phyloP scores from a whole-genome alignment of 345 rosid species.

The Melaleuca alternifolia region DNA sequence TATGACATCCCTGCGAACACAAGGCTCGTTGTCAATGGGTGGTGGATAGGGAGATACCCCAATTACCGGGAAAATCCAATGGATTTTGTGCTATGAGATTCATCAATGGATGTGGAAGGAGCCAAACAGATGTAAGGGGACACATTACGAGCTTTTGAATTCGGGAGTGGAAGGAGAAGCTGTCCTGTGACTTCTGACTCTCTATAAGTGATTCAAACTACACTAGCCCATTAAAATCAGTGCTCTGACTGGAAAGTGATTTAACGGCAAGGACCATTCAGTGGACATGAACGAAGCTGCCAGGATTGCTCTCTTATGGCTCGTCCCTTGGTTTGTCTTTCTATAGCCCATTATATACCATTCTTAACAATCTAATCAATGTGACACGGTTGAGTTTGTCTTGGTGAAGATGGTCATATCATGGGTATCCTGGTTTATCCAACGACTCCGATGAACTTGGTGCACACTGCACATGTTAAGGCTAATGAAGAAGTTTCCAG shows the following conservation, averaged over 20 bases:
- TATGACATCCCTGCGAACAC: background rate
- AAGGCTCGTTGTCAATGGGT: background rate
- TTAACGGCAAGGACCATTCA: background rate
- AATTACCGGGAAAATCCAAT: background rate
- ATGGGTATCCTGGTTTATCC: background rate
- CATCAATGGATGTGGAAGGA: background rate
- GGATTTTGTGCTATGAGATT: background rate
- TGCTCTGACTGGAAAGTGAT: background rate
- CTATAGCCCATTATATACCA: background rate
- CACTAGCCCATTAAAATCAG: background rate
- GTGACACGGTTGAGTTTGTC: background rate
- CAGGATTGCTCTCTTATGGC: background rate
- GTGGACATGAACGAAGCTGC: background rate
- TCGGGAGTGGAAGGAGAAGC: conserved; percentile 1
- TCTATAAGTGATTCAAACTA: background rate
- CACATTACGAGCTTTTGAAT: background rate
- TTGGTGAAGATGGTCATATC: background rate
- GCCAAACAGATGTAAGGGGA: background rate
- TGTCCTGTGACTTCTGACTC: conserved; percentile 2
- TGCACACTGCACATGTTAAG: background rate
- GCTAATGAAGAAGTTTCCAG: background rate
- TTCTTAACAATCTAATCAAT: background rate
- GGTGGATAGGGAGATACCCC: background rate
- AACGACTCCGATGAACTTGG: background rate
- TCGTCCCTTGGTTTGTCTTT: background rate